These are phyloP conservation scores for Termitomyces sp. DNA, from an alignment of 768 basidiomycete genomes.

Conservation along the genomic window DNA sequence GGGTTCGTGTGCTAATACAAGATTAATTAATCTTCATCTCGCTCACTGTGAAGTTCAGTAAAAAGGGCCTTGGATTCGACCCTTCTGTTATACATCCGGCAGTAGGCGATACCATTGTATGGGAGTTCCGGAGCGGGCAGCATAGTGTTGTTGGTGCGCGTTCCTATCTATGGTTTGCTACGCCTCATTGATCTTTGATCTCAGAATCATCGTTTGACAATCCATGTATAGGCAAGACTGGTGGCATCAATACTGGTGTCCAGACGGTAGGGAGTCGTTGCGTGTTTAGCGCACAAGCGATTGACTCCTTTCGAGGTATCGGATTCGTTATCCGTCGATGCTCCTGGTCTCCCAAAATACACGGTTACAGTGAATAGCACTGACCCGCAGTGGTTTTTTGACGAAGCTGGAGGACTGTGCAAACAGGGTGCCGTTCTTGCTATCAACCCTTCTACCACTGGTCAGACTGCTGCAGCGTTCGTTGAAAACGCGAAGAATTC, in stretches of 20 bases:
- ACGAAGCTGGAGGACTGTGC: conserved; percentile 33
- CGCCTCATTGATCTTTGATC: background rate
- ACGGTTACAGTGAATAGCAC: conserved; percentile 27
- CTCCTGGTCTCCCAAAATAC: conserved; percentile 26
- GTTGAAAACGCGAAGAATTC: conserved; percentile 29
- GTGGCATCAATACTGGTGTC: conserved; percentile 29
- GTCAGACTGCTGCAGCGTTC: conserved; percentile 27
- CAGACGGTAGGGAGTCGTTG: conserved; percentile 19
- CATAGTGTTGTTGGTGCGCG: conserved; percentile 35
- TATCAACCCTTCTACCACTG: conserved; percentile 25
- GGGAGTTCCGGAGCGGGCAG: conserved; percentile 32
- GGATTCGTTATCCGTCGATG: conserved; percentile 26
- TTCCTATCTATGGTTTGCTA: background rate
- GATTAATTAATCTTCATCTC: background rate
- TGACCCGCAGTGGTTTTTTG: conserved; percentile 34
- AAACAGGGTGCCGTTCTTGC: conserved; percentile 31
- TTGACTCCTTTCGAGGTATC: conserved; percentile 17
- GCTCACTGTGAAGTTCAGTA: conserved; percentile 15
- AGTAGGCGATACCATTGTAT: conserved; percentile 28
- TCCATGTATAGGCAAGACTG: conserved; percentile 26
- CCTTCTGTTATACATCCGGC: conserved; percentile 31
- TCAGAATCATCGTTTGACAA: conserved; percentile 31
- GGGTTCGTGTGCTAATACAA: conserved; percentile 21
- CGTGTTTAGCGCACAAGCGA: background rate
- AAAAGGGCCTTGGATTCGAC: conserved; percentile 36